Percentiles rank a stretch among this genome's conserved stretches.
Conservation (phyloP, 495 filamentous ascomycete species). For the Cladorrhinum samala region DNA sequence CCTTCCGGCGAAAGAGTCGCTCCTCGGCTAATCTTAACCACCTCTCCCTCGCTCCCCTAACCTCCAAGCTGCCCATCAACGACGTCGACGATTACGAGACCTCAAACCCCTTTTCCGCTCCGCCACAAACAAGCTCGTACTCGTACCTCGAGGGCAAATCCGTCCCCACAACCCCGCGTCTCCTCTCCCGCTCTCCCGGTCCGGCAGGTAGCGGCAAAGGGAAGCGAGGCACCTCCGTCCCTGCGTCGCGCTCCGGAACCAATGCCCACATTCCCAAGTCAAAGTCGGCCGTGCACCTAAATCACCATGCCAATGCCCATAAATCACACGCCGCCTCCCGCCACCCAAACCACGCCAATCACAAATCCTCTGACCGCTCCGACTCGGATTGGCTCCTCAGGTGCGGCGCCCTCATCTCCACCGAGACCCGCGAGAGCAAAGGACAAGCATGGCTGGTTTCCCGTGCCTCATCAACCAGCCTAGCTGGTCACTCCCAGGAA, state of each 20-base stretch:
- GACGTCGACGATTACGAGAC: slow-evolving; percentile 43
- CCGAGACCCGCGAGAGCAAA: slow-evolving; percentile 66
- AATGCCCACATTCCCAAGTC: slow-evolving; percentile 28
- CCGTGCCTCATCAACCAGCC: slow-evolving; percentile 63
- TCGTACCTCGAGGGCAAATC: slow-evolving; percentile 51
- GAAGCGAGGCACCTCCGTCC: slow-evolving; percentile 25
- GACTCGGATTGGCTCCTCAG: slow-evolving; percentile 72
- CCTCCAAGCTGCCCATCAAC: slow-evolving; percentile 55
- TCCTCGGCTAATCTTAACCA: slow-evolving; percentile 44
- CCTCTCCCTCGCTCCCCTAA: slow-evolving; percentile 59
- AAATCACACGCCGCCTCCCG: slow-evolving; percentile 11
- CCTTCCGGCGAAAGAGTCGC: slow-evolving; percentile 38
- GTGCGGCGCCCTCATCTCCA: slow-evolving; percentile 64
- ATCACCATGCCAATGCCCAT: slow-evolving; percentile 12
- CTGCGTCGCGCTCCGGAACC: slow-evolving; percentile 1
- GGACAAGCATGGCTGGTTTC: slow-evolving; percentile 74
- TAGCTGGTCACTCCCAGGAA: slow-evolving; percentile 41
- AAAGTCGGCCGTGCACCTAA: slow-evolving; percentile 44
- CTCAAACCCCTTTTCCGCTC: slow-evolving; percentile 11
- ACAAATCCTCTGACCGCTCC: slow-evolving; percentile 13
- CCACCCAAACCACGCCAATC: slow-evolving; percentile 11
- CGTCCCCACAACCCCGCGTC: slow-evolving; percentile 52
- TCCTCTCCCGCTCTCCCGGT: slow-evolving; percentile 47
- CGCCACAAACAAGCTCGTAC: slow-evolving; percentile 37
- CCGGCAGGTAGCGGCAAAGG: slow-evolving; percentile 32